Evolutionary conservation across 192 early-diverging fungal genomes (phyloP).

Genomic region (Entomortierella chlamydospora): DNA sequence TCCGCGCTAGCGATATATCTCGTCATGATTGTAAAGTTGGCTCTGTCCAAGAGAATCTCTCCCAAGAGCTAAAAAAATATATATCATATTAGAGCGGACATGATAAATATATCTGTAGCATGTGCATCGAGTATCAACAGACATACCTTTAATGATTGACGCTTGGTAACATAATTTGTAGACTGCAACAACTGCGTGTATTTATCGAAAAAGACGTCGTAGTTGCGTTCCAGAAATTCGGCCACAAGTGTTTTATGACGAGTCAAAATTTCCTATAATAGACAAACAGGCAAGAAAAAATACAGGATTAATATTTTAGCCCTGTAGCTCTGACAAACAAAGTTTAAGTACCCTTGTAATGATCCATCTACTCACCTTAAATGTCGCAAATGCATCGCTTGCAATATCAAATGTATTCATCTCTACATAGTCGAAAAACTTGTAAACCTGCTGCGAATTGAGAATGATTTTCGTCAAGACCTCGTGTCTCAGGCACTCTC

Average conservation of each 20-base stretch:
- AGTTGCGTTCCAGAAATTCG: slow-evolving; percentile 88
- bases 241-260: slow-evolving; percentile 94
- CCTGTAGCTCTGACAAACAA: too few relatives aligned
- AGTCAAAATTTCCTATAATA: slow-evolving; percentile 86
- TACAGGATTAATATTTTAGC: too few relatives aligned
- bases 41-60: slow-evolving; percentile 95
- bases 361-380: slow-evolving; percentile 74
- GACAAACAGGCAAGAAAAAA: too few relatives aligned
- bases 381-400: slow-evolving; percentile 97
- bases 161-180: slow-evolving; percentile 96
- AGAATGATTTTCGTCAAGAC: slow-evolving; percentile 87
- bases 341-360: too few relatives aligned
- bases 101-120: too few relatives aligned
- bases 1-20: slow-evolving; percentile 91
- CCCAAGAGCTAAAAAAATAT: slow-evolving; percentile 81
- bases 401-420: slow-evolving; percentile 98
- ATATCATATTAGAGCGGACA: too few relatives aligned
- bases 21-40: slow-evolving; percentile 96
- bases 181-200: slow-evolving; percentile 90
- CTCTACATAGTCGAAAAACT: slow-evolving; percentile 97
- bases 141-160: slow-evolving; percentile 96
- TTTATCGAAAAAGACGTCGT: slow-evolving; percentile 91
- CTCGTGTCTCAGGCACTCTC: slow-evolving; percentile 98
- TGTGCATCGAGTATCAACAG: too few relatives aligned
- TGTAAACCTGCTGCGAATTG: slow-evolving; percentile 88